phyloP scores from a whole-genome alignment of 768 basidiomycete species.

The Suillus subalutaceus region DNA sequence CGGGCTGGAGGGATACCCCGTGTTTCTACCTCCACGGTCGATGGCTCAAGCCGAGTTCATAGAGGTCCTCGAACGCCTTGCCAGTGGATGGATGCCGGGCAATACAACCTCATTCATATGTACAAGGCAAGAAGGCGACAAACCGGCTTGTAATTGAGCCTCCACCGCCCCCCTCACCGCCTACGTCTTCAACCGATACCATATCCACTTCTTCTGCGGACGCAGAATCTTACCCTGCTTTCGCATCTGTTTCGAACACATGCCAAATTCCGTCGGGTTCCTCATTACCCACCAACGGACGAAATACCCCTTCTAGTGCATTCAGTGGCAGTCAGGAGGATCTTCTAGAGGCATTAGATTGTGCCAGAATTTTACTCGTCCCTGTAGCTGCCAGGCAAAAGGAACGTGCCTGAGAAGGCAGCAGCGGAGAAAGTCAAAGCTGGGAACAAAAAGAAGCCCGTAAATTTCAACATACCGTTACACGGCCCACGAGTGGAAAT shows the following conservation, averaged over 20 bases:
- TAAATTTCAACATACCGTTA: conserved; percentile 78
- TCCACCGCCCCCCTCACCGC: conserved; percentile 32
- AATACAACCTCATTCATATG: conserved; percentile 57
- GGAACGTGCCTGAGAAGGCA: conserved; percentile 55
- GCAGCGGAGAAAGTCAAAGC: conserved; percentile 51
- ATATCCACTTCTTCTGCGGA: conserved; percentile 30
- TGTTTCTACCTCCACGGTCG: conserved; percentile 84
- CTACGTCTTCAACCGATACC: conserved; percentile 25
- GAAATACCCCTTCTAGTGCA: conserved; percentile 20
- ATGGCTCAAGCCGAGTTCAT: conserved; percentile 91
- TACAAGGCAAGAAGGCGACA: conserved; percentile 37
- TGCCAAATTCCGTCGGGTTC: conserved; percentile 13
- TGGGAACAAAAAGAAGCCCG: conserved; percentile 55
- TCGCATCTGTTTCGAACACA: conserved; percentile 28
- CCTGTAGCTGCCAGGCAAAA: conserved; percentile 69
- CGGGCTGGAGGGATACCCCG: conserved; percentile 84
- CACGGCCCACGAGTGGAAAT: conserved; percentile 88
- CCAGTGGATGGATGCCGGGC: conserved; percentile 73
- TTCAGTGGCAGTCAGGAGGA: conserved; percentile 34
- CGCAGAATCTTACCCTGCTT: conserved; percentile 20
- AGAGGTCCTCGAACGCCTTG: conserved; percentile 82
- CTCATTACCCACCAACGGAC: conserved; percentile 27
- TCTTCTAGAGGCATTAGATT: conserved; percentile 62
- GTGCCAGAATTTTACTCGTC: conserved; percentile 69
- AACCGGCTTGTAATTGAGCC: conserved; percentile 50